Evolutionary conservation across 2,329 filamentous ascomycete species (phyloP), one percentile per base, ranked within the genome.

Genomic region (Apiospora koreana): DNA sequence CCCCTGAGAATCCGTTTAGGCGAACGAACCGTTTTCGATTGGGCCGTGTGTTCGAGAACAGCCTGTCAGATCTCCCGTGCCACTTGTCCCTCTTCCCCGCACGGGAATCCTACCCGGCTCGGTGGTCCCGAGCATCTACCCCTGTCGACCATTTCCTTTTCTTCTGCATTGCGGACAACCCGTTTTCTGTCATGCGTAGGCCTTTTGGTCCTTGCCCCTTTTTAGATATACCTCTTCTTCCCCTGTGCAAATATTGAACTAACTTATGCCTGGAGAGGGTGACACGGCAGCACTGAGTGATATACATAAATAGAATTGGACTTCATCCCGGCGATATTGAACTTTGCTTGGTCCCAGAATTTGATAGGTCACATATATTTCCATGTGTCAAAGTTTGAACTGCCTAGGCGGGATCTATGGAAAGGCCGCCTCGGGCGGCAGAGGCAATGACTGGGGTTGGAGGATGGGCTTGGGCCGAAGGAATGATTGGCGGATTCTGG

Each of bases 41-140:
- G 50, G 28, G 50, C 16, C 25, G 2, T 21, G 16, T n/a, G 18
- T n/a, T 62, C 31, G 31, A 58, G 28, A n/a, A 62, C 54, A 38
- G 41, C 41, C 41, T 62, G 54, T n/a, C 54, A 62, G 54, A 62
- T 62, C 54, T 62, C 18, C 54, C 54, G 54, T 62, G 31, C 28
- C 9, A 62, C 38, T 16, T 38, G 18, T 38, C 9, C 8, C 2
- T 12, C 18, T 62, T 38, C 54, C 54, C 54, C 54, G 31, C 54
- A 38, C 54, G 21, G 18, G 18, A 23, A 18, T n/a, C 54, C 21
- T 38, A 6, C 12, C 54, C 54, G 54, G 31, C 38, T 62, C 18
- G 54, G 18, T 31, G 54, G 54, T 6, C 50, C 50, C 18, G 54
- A 38, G 21, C 8, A 38, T n/a, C 1, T 62, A 38, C 18, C 54